Base-by-base conservation (phyloP, 768 basidiomycete species). In the Pisolithus sp. region DNA sequence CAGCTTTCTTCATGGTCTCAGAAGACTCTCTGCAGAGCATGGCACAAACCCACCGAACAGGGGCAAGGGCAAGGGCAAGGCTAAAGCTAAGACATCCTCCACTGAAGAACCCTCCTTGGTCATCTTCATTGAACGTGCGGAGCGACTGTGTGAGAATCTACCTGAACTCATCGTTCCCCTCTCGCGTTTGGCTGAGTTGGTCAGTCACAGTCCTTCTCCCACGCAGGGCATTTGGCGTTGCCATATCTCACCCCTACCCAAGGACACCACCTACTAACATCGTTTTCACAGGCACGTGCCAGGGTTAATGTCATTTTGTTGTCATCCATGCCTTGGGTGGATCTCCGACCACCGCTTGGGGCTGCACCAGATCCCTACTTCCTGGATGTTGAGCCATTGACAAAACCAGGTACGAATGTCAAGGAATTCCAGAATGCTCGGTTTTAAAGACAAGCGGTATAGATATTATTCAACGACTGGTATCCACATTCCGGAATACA, bases 301-400 rank as follows among this genome's bases (percentile, higher is more conserved):
- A 77, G 82, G 26, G 56, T 89, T 28, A 76, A 75, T 2, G 77
- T 82, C 0, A 68, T 90, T 5, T 75, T 89, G 46, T 59, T 86
- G 17, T 89, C 87, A 2, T 75, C 77, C 47, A 73, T 78, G 8
- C 73, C 74, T 13, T 91, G 89, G 89, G 79, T 83, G 48, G 80
- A 86, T 53, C 76, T 89, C 45, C 76, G 79, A n/a, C 87, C 87
- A 2, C 65, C 81, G 0, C 64, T 84, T 1, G 86, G 85, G 7
- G 82, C 85, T 5, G 77, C 86, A 3, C 80, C 82, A 1, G 85
- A 89, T 58, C 89, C 89, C 0, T 88, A 81, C 59, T 80, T 78
- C 58, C 61, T 90, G 20, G 78, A 83, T 52, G 68, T 86, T 0
- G 66, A 72, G 1, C 71, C 78, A 4, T 72, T 74, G 0, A 68